Conservation (phyloP, 2,329 filamentous ascomycete species). For the Fusarium subtropicale region DNA sequence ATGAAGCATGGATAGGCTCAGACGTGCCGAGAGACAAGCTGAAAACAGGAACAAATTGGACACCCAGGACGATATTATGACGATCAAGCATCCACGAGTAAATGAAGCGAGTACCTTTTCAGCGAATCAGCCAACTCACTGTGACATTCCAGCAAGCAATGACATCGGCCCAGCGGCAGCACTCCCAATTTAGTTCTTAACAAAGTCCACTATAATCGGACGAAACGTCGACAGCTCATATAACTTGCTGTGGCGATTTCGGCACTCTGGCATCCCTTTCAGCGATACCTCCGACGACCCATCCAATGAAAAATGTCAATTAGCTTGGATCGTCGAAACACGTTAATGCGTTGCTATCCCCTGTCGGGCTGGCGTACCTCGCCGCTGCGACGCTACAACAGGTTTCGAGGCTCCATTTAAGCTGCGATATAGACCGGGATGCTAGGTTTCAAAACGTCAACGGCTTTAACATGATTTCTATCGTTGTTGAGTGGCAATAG, state of each 20-base stretch:
- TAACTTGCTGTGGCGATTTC: constrained; percentile 20
- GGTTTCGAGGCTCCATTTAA: constrained; percentile 26
- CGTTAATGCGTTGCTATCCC: constrained; percentile 31
- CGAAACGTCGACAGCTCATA: not conserved
- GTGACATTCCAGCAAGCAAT: not conserved
- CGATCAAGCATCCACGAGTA: not conserved
- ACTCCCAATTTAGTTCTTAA: not conserved
- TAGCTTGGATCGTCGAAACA: constrained; percentile 14
- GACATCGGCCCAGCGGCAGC: constrained; percentile 23
- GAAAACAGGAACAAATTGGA: not conserved
- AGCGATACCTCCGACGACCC: constrained; percentile 24
- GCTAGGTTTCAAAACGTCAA: constrained; percentile 26
- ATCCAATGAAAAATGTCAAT: constrained; percentile 12
- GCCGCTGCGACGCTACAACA: constrained; percentile 36
- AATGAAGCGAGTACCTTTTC: not conserved
- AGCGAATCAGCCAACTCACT: not conserved
- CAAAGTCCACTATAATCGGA: not conserved
- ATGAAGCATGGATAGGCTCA: not conserved
- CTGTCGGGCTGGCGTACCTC: constrained; percentile 35
- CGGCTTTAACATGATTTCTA: constrained; percentile 8
- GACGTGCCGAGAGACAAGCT: not conserved
- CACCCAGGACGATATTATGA: not conserved
- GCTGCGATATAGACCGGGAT: constrained; percentile 30
- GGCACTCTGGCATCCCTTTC: constrained; percentile 16
- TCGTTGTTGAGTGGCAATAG: constrained; percentile 1